A percentile compares a stretch with the other conserved stretches of the same genome.
Evolutionary conservation across 1,284 basidiomycete species (phyloP).

Genomic region (Tylopilus sp.): DNA sequence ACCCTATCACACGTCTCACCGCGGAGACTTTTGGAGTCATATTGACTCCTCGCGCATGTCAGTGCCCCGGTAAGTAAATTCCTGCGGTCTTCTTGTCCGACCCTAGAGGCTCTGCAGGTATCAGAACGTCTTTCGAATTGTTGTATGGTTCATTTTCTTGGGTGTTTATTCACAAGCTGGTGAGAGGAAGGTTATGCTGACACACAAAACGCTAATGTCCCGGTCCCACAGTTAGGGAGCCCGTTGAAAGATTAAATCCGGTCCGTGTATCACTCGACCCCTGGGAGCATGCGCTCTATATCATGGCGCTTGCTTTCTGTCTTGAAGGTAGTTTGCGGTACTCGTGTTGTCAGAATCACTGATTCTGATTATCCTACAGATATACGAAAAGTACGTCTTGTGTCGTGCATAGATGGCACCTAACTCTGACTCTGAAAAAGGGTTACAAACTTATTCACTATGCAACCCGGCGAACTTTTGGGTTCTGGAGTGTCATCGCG

Average conservation of each 20-base stretch:
- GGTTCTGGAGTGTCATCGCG: conserved; percentile 79
- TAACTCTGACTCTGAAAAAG: conserved; percentile 35
- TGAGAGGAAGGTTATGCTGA: conserved; percentile 23
- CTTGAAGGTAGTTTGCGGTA: conserved; percentile 61
- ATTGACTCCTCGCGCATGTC: conserved; percentile 76
- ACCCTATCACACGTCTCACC: conserved; percentile 51
- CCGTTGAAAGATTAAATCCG: conserved; percentile 58
- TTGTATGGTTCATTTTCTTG: conserved; percentile 83
- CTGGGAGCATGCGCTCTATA: conserved; percentile 78
- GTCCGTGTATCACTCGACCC: conserved; percentile 53
- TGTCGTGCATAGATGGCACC: not conserved
- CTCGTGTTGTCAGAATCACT: conserved; percentile 2
- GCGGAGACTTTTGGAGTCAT: conserved; percentile 62
- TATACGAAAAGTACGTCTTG: conserved; percentile 53
- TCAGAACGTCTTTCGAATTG: conserved; percentile 72
- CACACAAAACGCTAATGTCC: conserved; percentile 4
- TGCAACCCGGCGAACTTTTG: conserved; percentile 66
- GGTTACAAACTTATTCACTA: conserved; percentile 62
- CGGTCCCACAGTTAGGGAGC: conserved; percentile 57
- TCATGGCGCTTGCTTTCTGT: conserved; percentile 71
- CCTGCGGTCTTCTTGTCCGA: not conserved
- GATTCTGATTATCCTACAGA: conserved; percentile 40
- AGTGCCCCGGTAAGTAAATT: conserved; percentile 66
- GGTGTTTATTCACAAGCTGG: conserved; percentile 83
- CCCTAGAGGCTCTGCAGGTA: conserved; percentile 43